phyloP scores from a whole-genome alignment of 2,329 filamentous ascomycete species.

The Clonostachys solani region DNA sequence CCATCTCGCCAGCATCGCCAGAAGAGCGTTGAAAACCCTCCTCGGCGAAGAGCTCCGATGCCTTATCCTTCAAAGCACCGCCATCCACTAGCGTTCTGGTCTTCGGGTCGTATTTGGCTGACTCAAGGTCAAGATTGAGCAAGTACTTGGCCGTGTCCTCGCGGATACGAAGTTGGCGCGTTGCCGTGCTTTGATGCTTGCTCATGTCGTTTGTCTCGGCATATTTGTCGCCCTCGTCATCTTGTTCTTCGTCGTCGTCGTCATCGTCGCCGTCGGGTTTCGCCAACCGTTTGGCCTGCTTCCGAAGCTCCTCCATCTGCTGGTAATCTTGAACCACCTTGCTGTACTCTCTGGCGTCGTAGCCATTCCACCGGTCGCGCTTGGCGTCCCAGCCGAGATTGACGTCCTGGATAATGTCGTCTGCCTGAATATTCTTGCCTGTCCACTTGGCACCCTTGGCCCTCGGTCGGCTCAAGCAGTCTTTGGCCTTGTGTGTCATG shows the following conservation, averaged over 20 bases:
- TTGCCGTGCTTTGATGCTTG: slow-evolving; percentile 84
- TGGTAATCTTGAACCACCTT: slow-evolving; percentile 87
- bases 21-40: slow-evolving; percentile 87
- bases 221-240: slow-evolving; percentile 68
- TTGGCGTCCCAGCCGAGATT: slow-evolving; percentile 95
- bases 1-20: slow-evolving; percentile 90
- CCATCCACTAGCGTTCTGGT: slow-evolving; percentile 86
- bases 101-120: slow-evolving; percentile 96
- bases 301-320: slow-evolving; percentile 73
- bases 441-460: slow-evolving; percentile 91
- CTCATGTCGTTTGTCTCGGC: slow-evolving; percentile 97
- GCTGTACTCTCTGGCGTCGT: slow-evolving; percentile 81
- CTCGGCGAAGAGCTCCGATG: slow-evolving; percentile 80
- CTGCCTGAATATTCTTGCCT: slow-evolving; percentile 87
- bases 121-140: slow-evolving; percentile 90
- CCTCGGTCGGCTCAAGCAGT: slow-evolving; percentile 84
- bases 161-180: slow-evolving; percentile 82
- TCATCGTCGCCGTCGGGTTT: slow-evolving; percentile 30
- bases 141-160: slow-evolving; percentile 98
- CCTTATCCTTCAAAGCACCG: slow-evolving; percentile 75
- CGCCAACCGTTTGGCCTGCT: slow-evolving; percentile 45
- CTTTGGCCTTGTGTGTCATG: slow-evolving; percentile 94
- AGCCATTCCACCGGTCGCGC: slow-evolving; percentile 97
- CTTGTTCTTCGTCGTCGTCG: slow-evolving; percentile 42
- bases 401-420: slow-evolving; percentile 82